Evolutionary conservation across 768 basidiomycete species (phyloP).

Genomic region (Hypholoma fasciculare): DNA sequence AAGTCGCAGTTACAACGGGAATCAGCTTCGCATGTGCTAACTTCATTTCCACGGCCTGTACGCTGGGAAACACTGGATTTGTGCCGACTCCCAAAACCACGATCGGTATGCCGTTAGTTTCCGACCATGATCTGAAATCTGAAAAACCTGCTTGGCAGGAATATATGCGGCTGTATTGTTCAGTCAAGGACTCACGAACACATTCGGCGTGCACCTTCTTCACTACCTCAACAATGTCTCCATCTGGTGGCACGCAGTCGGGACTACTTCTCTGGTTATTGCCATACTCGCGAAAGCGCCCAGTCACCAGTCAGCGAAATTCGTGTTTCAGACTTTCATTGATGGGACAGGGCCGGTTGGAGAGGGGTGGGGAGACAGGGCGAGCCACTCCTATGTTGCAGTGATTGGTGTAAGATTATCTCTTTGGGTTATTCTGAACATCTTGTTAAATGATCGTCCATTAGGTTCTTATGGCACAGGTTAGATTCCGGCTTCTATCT

Average conservation of each 20-base stretch:
- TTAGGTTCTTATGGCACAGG: constrained; percentile 69
- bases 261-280: constrained; percentile 65
- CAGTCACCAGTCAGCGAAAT: constrained; percentile 62
- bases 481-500: constrained; percentile 16
- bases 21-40: constrained; percentile 71
- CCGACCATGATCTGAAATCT: not conserved
- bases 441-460: not conserved
- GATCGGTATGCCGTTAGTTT: constrained; percentile 44
- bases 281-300: constrained; percentile 74
- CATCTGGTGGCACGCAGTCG: constrained; percentile 73
- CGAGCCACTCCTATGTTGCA: constrained; percentile 69
- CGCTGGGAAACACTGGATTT: constrained; percentile 55
- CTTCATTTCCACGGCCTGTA: constrained; percentile 65
- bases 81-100: constrained; percentile 57
- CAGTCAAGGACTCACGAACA: constrained; percentile 71
- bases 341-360: constrained; percentile 60
- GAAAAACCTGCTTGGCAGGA: constrained; percentile 21
- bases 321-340: constrained; percentile 71
- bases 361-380: constrained; percentile 65
- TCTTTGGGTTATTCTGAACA: not conserved
- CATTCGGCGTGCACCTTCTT: constrained; percentile 68
- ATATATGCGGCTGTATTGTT: constrained; percentile 70
- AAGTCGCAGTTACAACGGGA: constrained; percentile 77
- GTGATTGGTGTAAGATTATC: constrained; percentile 53
- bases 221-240: constrained; percentile 72